Evolutionary conservation across 2,329 filamentous ascomycete genomes (phyloP).

Genomic region (Plectosphaerella cucumerina): DNA sequence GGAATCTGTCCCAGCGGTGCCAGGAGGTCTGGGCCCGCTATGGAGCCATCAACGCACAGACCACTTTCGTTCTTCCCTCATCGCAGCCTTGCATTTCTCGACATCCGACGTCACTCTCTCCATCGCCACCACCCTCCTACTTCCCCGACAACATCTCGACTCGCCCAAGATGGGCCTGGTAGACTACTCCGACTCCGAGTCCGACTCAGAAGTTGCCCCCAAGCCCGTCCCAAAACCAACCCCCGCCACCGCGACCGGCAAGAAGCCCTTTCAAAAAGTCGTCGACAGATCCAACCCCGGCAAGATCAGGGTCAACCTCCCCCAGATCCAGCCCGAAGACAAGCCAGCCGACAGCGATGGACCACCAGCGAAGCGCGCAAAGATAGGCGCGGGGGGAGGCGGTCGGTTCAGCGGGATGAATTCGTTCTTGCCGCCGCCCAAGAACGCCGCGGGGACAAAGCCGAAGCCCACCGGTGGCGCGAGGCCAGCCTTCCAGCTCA

Average conservation of each 20-base stretch:
- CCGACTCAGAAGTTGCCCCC: slow-evolving; percentile 37
- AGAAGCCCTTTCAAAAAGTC: slow-evolving; percentile 71
- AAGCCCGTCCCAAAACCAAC: slow-evolving; percentile 25
- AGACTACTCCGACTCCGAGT: slow-evolving; percentile 77
- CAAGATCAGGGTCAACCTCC: slow-evolving; percentile 80
- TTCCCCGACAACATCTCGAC: not conserved
- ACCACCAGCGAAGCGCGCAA: slow-evolving; percentile 68
- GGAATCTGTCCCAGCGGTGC: no score
- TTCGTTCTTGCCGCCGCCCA: slow-evolving; percentile 81
- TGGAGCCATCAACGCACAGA: no score
- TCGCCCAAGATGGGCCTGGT: slow-evolving; percentile 64
- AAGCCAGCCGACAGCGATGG: slow-evolving; percentile 33
- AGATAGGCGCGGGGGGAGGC: slow-evolving; percentile 40
- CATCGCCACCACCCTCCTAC: not conserved
- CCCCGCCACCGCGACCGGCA: slow-evolving; percentile 14
- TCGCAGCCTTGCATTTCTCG: no score
- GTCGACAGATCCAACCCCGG: slow-evolving; percentile 76
- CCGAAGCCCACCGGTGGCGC: slow-evolving; percentile 23
- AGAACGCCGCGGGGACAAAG: slow-evolving; percentile 44
- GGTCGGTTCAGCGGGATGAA: slow-evolving; percentile 78
- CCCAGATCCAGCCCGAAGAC: slow-evolving; percentile 41
- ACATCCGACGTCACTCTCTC: not conserved
- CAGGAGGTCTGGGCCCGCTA: no score
- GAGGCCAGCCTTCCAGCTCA: slow-evolving; percentile 54
- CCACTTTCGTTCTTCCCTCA: no score